Conservation (phyloP, 768 basidiomycete species). For the Phylloporus sp. region DNA sequence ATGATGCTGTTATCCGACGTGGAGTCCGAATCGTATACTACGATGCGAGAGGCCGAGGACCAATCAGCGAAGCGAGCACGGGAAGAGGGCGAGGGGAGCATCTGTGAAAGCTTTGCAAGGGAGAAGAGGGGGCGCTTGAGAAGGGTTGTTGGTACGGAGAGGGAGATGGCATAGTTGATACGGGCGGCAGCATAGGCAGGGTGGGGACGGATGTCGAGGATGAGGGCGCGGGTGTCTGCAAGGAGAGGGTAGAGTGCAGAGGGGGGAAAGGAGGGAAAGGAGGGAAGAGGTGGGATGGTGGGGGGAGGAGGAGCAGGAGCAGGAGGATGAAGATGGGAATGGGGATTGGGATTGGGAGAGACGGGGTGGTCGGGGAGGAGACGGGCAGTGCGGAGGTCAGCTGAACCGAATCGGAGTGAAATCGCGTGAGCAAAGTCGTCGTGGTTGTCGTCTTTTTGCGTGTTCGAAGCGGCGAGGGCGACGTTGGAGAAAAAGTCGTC, state of each 20-base stretch:
- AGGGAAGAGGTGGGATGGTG: neutral
- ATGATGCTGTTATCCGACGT: slow-evolving; percentile 59
- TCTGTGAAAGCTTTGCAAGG: slow-evolving; percentile 66
- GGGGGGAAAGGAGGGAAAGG: slow-evolving; percentile 13
- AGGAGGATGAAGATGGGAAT: slow-evolving; percentile 7
- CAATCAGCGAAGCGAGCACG: slow-evolving; percentile 58
- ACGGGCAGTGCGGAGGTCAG: slow-evolving; percentile 36
- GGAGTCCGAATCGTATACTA: slow-evolving; percentile 87
- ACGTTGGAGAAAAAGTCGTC: slow-evolving; percentile 43
- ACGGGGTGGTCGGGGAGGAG: slow-evolving; percentile 29
- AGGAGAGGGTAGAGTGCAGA: slow-evolving; percentile 30
- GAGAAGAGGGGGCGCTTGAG: slow-evolving; percentile 88
- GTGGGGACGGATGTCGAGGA: slow-evolving; percentile 88
- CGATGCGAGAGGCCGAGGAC: slow-evolving; percentile 53
- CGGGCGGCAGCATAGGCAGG: slow-evolving; percentile 65
- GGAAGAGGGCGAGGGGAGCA: slow-evolving; percentile 64
- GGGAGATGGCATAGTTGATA: slow-evolving; percentile 65
- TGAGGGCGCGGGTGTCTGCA: slow-evolving; percentile 41
- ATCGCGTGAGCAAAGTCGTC: slow-evolving; percentile 54
- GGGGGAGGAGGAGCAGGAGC: slow-evolving; percentile 5
- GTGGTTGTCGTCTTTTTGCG: slow-evolving; percentile 22
- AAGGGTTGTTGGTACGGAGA: slow-evolving; percentile 91
- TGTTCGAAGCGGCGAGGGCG: slow-evolving; percentile 10
- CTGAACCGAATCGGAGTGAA: slow-evolving; percentile 38
- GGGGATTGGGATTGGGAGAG: slow-evolving; percentile 21